These are phyloP conservation scores for Diospyros lotus DNA, from an alignment of 148 eudicot genomes.

Conservation along the genomic window DNA sequence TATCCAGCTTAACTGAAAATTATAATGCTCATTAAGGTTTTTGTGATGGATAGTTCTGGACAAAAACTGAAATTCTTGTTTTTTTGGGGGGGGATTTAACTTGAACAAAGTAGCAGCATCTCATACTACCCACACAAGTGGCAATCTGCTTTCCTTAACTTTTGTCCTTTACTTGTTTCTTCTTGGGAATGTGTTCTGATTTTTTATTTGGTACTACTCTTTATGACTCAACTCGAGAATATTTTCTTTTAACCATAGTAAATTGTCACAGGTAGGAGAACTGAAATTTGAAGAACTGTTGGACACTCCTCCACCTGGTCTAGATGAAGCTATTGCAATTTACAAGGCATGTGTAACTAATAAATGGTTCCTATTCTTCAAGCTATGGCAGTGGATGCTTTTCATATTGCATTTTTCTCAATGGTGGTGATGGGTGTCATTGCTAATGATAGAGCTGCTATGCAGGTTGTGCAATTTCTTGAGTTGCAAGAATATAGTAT, in stretches of 20 bases:
- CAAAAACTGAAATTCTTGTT: background rate
- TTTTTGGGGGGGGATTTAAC: background rate
- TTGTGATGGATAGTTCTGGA: background rate
- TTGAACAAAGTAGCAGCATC: background rate
- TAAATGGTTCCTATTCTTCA: background rate
- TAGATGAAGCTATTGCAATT: constrained; percentile 91
- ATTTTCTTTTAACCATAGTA: background rate
- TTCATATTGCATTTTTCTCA: constrained; percentile 2
- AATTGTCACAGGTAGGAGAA: constrained; percentile 56
- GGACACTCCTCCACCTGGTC: constrained; percentile 89
- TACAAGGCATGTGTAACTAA: constrained; percentile 46
- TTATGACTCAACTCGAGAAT: too few species aligned
- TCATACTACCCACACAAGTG: background rate
- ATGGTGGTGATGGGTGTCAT: background rate
- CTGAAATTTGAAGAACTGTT: constrained; percentile 85
- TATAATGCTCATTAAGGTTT: background rate
- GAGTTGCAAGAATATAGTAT: constrained; percentile 68
- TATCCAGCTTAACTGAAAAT: background rate
- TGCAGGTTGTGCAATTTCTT: constrained; percentile 82
- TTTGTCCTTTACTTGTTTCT: background rate
- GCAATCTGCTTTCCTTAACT: background rate
- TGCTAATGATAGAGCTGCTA: constrained; percentile 10
- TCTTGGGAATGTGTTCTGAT: background rate
- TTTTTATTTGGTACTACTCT: background rate
- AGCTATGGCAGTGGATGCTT: background rate